Base-by-base conservation (phyloP, 2,329 filamentous ascomycete species). In the Hypoxylon sp. region DNA sequence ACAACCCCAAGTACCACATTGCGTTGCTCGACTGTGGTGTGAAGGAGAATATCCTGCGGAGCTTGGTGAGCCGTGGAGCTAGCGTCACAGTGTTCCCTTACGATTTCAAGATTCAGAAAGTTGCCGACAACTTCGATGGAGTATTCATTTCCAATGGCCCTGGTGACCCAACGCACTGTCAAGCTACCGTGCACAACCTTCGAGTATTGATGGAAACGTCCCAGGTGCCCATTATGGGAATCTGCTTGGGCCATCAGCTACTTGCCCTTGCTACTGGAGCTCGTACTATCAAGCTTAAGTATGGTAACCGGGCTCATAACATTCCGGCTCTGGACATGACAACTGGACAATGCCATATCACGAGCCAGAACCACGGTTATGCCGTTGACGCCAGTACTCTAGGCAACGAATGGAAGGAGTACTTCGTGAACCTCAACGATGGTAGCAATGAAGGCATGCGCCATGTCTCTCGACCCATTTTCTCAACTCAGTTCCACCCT, bases 101-200 rank as follows among this genome's bases (percentile, higher is more conserved):
- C 83, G 90, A 98, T 85, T 98, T 96, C 84, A 95, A 94, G 58
- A 96, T 99, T 80, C 94, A 98, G 88, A 98, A 98, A 87, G 93
- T 98, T 38, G 93, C 96, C 63, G 92, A 97, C 82, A 94, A 98
- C 87, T 98, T 97, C 76, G 96, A 99, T 75, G 96, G 96, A 78
- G 91, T 99, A 78, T 99, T 99, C 87, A 98, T 98, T 84, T 97
- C 94, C 82, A 99, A 99, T 83, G 96, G 96, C 66, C 96, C 96
- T 28, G 96, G 96, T 83, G 96, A 99, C 83, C 96, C 96, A 75
- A 98, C 94, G 45, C 96, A 99, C 84, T 98, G 94, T 85, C 92
- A 94, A 78, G 89, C 93, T 76, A 98, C 96, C 43, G 93, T 97
- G 71, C 95, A 97, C 87, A 94, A 97, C 84, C 89, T 99, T 61